Conservation (phyloP, 306 rosid genomes). For the Rosa multiflora region DNA sequence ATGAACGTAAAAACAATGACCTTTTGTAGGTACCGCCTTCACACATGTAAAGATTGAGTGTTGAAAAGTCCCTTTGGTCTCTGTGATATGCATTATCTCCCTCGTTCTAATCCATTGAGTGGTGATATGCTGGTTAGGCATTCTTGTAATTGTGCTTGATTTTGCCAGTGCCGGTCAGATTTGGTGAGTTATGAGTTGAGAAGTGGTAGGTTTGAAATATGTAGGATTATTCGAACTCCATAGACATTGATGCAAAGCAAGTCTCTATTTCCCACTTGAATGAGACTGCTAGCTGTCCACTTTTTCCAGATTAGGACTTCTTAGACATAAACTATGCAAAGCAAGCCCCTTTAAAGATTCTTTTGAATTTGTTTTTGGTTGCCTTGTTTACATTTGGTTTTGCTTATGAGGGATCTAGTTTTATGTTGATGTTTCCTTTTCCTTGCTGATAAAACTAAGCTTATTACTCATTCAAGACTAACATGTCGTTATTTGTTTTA, state of each 20-base stretch:
- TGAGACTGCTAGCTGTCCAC: not conserved
- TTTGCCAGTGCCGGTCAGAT: not conserved
- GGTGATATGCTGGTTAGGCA: not conserved
- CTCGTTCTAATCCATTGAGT: not conserved
- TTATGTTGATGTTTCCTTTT: not conserved
- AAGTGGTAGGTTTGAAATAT: not conserved
- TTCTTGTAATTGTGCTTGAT: not conserved
- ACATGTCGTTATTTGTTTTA: too few species aligned
- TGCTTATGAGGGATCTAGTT: not conserved
- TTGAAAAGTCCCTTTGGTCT: not conserved
- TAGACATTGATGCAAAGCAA: not conserved
- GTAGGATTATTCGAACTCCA: not conserved
- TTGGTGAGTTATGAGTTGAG: not conserved
- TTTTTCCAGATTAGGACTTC: not conserved
- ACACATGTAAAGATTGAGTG: not conserved
- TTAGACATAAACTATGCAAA: not conserved
- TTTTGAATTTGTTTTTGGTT: too few species aligned
- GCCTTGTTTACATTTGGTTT: not conserved
- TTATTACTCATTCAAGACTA: too few species aligned
- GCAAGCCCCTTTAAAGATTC: not conserved
- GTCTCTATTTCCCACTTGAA: not conserved
- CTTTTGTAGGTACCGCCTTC: not conserved
- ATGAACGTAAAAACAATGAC: not conserved
- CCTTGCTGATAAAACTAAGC: not conserved
- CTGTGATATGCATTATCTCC: not conserved